Base-by-base conservation (phyloP, 2,329 filamentous ascomycete genomes). In the Pseudogymnoascus sp. region DNA sequence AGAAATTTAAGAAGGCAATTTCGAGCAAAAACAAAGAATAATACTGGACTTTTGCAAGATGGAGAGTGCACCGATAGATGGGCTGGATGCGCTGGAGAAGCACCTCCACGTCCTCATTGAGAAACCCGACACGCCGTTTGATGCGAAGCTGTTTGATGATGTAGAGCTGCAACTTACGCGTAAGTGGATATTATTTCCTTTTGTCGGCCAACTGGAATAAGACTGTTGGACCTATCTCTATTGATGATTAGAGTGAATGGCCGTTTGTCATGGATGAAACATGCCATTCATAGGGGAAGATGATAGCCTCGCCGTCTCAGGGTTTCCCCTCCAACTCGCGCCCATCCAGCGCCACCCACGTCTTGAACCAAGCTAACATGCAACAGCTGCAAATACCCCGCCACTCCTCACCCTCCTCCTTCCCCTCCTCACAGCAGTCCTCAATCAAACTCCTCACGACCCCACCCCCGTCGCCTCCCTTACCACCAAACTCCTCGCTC, bases 121-220 rank as follows among this genome's bases (percentile, higher is more conserved):
- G 25, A 75, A 79, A 63, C 73, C 78, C 16, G 72, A 73, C 0
- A 69, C 76, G 1, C 69, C 74, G 0, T 72, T 82, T 35, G 71
- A 79, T 62, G 71, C 73, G 9, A 79, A 79, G 65, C 74, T 86
- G 2, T 80, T 86, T 62, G 83, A 86, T 67, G 73, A 83, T 67
- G 78, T 86, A 47, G 79, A 82, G 66, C 76, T 85, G 3, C 82
- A 85, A 67, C 73, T 86, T 14, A 84, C 76, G 41, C 79, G 81
- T 80, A 68, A 25, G 69, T 62, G 30, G 41, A 47, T 28, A 47
- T 6, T 8, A 14, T 47, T 16, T 47, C 41, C 9, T 47, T 47
- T 28, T 47, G 7, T 28, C 12, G 14, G 41, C 22, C 6, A 16
- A 22, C 3, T 16, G 7, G 41, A 16, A 16, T 14, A 16, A 28